A percentile compares a stretch with the other conserved stretches of the same genome.
phyloP scores from a whole-genome alignment of 768 basidiomycete species.

The Tulasnella sp. region DNA sequence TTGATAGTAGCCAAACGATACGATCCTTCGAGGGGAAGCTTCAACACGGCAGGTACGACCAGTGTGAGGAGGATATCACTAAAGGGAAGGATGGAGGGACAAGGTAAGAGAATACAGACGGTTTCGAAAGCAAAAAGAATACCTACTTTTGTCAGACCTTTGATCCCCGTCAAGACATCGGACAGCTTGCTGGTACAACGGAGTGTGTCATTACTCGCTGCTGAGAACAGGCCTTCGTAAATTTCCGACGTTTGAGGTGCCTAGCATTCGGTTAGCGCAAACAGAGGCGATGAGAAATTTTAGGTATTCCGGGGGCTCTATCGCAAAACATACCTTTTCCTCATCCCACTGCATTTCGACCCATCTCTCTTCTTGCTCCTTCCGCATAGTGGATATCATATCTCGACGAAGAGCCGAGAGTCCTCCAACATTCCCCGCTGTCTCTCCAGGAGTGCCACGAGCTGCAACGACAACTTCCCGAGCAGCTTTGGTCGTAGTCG shows the following conservation, averaged over 20 bases:
- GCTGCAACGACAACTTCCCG: constrained; percentile 23
- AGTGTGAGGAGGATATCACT: background rate
- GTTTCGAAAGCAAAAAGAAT: background rate
- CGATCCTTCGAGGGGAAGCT: no score
- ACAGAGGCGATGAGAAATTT: background rate
- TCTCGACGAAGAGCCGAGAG: constrained; percentile 69
- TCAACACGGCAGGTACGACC: background rate
- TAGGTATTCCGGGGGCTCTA: background rate
- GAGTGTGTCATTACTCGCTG: background rate
- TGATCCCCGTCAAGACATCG: background rate
- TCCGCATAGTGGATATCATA: constrained; percentile 67
- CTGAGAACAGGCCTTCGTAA: background rate
- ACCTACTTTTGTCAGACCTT: background rate
- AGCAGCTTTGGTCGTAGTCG: constrained; percentile 42
- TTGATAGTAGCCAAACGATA: background rate
- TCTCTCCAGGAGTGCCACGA: constrained; percentile 24
- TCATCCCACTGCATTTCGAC: constrained; percentile 62
- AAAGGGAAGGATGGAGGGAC: background rate
- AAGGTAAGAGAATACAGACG: background rate
- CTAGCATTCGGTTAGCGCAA: background rate
- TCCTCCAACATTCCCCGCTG: constrained; percentile 46
- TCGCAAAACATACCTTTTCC: constrained; percentile 47
- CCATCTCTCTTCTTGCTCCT: constrained; percentile 78
- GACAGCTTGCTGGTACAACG: background rate
- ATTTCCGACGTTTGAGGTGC: background rate